phyloP scores from a whole-genome alignment of 306 rosid species.

The Chamaecrista fasciculata region DNA sequence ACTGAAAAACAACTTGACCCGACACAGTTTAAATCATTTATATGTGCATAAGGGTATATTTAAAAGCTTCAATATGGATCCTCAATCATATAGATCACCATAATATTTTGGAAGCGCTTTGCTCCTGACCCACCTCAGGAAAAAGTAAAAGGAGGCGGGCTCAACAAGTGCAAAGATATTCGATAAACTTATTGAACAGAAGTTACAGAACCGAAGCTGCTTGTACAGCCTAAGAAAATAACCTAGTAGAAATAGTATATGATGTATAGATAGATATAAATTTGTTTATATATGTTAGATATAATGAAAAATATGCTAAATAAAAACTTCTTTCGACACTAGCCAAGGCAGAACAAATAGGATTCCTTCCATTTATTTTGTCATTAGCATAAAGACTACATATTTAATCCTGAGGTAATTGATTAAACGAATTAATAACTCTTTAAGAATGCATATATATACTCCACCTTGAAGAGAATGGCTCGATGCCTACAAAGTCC shows the following conservation, averaged over 20 bases:
- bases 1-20: background rate
- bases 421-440: background rate
- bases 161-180: too few relatives aligned
- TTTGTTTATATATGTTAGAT: background rate
- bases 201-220: background rate
- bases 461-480: slow-evolving; percentile 85
- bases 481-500: slow-evolving; percentile 98
- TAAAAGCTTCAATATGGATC: too few relatives aligned
- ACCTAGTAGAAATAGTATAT: background rate
- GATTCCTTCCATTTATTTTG: background rate
- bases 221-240: background rate
- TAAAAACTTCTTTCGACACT: background rate
- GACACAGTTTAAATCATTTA: background rate
- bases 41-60: background rate
- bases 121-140: background rate
- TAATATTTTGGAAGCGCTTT: background rate
- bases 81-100: background rate
- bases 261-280: background rate
- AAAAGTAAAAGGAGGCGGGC: background rate
- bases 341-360: background rate
- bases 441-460: background rate
- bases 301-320: background rate
- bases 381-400: background rate
- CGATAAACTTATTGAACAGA: too few relatives aligned
- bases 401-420: background rate